A percentile compares a stretch with the other conserved stretches of the same genome.
These are phyloP conservation scores for Talaromyces marneffei DNA, from an alignment of 2,329 filamentous ascomycete species.

Conservation along the genomic window DNA sequence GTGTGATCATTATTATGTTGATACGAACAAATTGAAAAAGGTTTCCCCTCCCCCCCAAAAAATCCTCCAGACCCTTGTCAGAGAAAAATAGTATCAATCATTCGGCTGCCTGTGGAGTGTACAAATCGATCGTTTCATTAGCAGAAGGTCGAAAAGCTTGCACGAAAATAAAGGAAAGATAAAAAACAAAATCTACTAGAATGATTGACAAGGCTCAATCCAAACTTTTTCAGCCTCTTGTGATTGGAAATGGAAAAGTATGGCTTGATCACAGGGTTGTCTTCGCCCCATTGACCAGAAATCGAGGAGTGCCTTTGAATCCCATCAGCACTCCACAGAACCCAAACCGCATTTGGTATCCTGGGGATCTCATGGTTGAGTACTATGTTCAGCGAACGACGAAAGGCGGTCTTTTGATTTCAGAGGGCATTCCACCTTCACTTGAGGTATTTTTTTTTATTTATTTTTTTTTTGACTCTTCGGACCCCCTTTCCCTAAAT, in stretches of 20 bases:
- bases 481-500: neutral
- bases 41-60: neutral
- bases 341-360: conserved; percentile 47
- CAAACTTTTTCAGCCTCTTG: conserved; percentile 41
- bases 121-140: neutral
- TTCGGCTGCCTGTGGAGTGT: neutral
- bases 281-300: conserved; percentile 50
- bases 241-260: conserved; percentile 44
- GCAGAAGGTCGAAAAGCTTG: neutral
- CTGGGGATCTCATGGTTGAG: conserved; percentile 37
- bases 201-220: conserved; percentile 16
- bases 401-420: conserved; percentile 33
- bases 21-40: neutral
- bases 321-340: conserved; percentile 40
- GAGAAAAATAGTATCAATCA: neutral
- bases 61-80: neutral
- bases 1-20: neutral
- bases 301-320: conserved; percentile 45
- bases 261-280: conserved; percentile 49
- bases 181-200: neutral
- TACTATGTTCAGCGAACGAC: conserved; percentile 39
- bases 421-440: conserved; percentile 34
- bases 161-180: too few species aligned
- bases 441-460: conserved; percentile 30
- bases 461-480: too few species aligned